Evolutionary conservation across 805 yeast species (phyloP).

Genomic region (Metschnikowia matae): DNA sequence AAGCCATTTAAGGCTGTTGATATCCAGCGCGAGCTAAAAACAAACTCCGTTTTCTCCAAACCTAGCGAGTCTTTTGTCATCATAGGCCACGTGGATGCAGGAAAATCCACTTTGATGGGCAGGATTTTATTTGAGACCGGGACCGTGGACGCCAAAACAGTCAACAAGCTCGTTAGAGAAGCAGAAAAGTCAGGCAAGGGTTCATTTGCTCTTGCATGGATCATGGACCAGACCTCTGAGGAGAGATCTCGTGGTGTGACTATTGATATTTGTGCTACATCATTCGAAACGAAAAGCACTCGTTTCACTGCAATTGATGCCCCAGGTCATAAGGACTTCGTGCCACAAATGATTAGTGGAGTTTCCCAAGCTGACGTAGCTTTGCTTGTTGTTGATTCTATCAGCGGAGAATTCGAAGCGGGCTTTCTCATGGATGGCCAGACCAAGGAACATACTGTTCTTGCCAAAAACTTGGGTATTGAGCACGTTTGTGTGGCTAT

Average conservation of each 20-base stretch:
- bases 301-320: slow-evolving; percentile 75
- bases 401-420: slow-evolving; percentile 63
- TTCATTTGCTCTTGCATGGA: slow-evolving; percentile 83
- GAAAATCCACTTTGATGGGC: slow-evolving; percentile 79
- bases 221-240: slow-evolving; percentile 75
- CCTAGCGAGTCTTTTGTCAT: slow-evolving; percentile 71
- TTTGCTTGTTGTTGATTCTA: slow-evolving; percentile 64
- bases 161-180: slow-evolving; percentile 60
- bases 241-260: slow-evolving; percentile 77
- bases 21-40: slow-evolving; percentile 34
- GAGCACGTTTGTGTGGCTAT: slow-evolving; percentile 56
- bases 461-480: slow-evolving; percentile 67
- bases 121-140: slow-evolving; percentile 63
- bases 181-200: slow-evolving; percentile 67
- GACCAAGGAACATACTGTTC: slow-evolving; percentile 71
- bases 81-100: slow-evolving; percentile 85
- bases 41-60: slow-evolving; percentile 34
- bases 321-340: slow-evolving; percentile 80
- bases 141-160: slow-evolving; percentile 59
- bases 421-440: slow-evolving; percentile 69
- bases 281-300: slow-evolving; percentile 52
- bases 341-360: slow-evolving; percentile 84
- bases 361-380: slow-evolving; percentile 77
- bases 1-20: slow-evolving; percentile 45
- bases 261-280: slow-evolving; percentile 68